Base-by-base conservation (phyloP, 305 asterid species). In the Ilex paraguariensis region DNA sequence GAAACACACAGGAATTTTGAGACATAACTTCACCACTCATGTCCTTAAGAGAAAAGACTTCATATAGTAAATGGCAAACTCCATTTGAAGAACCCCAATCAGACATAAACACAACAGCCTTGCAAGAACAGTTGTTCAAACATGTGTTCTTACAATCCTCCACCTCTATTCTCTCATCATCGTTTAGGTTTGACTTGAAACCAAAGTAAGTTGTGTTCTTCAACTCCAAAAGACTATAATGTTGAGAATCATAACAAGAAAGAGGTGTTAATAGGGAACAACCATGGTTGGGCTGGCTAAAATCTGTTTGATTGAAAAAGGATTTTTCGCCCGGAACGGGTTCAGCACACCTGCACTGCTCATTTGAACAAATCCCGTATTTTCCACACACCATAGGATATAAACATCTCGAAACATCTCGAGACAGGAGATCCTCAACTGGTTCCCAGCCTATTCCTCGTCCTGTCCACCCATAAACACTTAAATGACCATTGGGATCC, bases 381-480 rank as follows among this genome's bases (percentile, higher is more conserved):
- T 48, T 32, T 33, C 72, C 69, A 54, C 66, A 72, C 7, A 51
- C 72, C 30, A 55, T 46, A 33, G 72, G 69, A n/a, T 66, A 58
- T 5, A 52, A 54, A 1, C 72, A 61, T 4, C 62, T 48, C 3
- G 58, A 54, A 61, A 9, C 4, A 9, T 15, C 1, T 13, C 0
- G 4, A 12, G 31, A 8, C 21, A 66, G 52, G 42, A 66, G 15
- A 66, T 66, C 72, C 2, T 7, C 16, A 53, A 30, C 33, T 21
- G 28, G 28, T 21, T 56, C 5, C 45, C 11, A 7, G 12, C 67
- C 71, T 62, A 55, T 5, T 5, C 28, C 28, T 10, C 3, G 9
- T 46, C 50, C 11, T 8, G 0, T 10, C 49, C 61, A 64, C 3
- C 21, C 48, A 31, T 39, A 53, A 6, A 11, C 56, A 14, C 17